phyloP scores from a whole-genome alignment of 2,329 filamentous ascomycete genomes.

The Aspergillus jensenii region DNA sequence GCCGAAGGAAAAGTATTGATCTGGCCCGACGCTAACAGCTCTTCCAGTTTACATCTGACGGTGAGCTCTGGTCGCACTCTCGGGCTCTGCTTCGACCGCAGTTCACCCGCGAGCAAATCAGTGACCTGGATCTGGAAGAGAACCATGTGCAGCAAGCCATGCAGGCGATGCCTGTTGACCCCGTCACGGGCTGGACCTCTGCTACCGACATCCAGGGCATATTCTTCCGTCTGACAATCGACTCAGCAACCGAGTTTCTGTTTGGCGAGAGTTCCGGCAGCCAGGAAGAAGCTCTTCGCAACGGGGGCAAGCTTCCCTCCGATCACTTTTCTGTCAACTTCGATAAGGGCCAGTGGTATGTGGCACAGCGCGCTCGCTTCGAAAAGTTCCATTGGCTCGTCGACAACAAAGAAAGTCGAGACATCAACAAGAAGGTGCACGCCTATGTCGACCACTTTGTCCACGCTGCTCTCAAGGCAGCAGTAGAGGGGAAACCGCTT shows the following conservation, averaged over 20 bases:
- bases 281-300: slow-evolving; percentile 36
- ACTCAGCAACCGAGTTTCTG: slow-evolving; percentile 83
- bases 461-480: slow-evolving; percentile 24
- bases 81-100: slow-evolving; percentile 82
- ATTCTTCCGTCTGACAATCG: slow-evolving; percentile 82
- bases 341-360: slow-evolving; percentile 34
- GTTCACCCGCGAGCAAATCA: slow-evolving; percentile 81
- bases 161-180: slow-evolving; percentile 59
- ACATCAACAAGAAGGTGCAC: slow-evolving; percentile 14
- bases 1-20: no score
- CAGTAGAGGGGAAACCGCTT: slow-evolving; percentile 20
- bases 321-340: slow-evolving; percentile 36
- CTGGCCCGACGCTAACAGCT: slow-evolving; percentile 5
- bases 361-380: slow-evolving; percentile 24
- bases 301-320: slow-evolving; percentile 38
- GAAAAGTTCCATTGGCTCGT: slow-evolving; percentile 23
- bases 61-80: slow-evolving; percentile 72
- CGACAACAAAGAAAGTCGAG: slow-evolving; percentile 20
- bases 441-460: slow-evolving; percentile 25
- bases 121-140: slow-evolving; percentile 80
- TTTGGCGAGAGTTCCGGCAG: slow-evolving; percentile 72
- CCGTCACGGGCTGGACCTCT: slow-evolving; percentile 47
- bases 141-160: slow-evolving; percentile 74
- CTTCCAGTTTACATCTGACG: slow-evolving; percentile 64
- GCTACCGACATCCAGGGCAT: slow-evolving; percentile 71